These are phyloP conservation scores for Calonectria honghensis DNA, from an alignment of 2,329 filamentous ascomycete species.

Conservation along the genomic window DNA sequence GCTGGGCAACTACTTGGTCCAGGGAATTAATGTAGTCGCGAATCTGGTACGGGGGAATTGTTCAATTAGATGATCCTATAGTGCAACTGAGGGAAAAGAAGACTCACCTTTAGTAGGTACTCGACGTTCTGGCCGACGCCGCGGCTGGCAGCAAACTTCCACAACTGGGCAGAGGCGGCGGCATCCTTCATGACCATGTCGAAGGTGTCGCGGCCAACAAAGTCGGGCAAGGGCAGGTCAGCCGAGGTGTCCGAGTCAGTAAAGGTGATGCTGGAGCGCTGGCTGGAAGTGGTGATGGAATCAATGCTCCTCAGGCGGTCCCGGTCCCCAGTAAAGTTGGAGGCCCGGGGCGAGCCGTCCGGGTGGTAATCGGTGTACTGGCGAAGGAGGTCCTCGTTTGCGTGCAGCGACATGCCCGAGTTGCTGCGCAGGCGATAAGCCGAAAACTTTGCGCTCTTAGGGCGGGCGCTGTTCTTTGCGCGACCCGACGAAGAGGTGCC, in stretches of 20 bases:
- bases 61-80: constrained; percentile 20
- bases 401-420: constrained; percentile 67
- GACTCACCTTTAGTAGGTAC: constrained; percentile 69
- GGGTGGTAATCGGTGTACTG: constrained; percentile 68
- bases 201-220: constrained; percentile 71
- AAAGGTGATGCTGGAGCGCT: constrained; percentile 53
- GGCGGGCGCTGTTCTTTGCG: constrained; percentile 48
- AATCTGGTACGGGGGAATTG: constrained; percentile 51
- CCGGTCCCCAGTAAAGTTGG: constrained; percentile 45
- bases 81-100: background rate
- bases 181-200: constrained; percentile 70
- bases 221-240: constrained; percentile 63
- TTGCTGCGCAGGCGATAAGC: constrained; percentile 64
- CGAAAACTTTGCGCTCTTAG: constrained; percentile 56
- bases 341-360: constrained; percentile 60
- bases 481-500: constrained; percentile 46
- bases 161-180: constrained; percentile 66
- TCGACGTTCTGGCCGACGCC: constrained; percentile 70
- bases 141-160: constrained; percentile 68
- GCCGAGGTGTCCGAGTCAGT: constrained; percentile 53
- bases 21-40: constrained; percentile 67
- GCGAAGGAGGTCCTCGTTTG: constrained; percentile 65
- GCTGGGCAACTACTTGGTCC: constrained; percentile 64
- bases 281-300: constrained; percentile 53
- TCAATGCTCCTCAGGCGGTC: constrained; percentile 55